Evolutionary conservation across 352 stramenopile genomes (phyloP), one percentile per base, ranked within the genome.

Genomic region (Phytophthora pseudosyringae): DNA sequence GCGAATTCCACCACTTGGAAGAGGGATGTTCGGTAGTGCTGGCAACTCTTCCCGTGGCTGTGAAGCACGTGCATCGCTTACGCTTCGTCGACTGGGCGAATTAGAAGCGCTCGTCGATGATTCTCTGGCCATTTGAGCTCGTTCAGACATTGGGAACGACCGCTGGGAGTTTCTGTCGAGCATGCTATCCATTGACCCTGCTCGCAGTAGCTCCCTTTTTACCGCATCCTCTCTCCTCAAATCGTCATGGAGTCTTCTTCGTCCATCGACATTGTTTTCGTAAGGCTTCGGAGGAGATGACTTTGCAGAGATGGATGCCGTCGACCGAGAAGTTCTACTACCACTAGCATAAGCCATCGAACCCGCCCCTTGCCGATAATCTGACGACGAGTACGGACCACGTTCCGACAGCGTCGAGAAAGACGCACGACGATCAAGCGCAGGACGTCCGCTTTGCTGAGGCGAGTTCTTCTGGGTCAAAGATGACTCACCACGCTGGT

Each of bases 21-120:
- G 67, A 31, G 85, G 85, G 26, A 94, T 94, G 35, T 91, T 75
- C 7, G 83, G 85, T 15, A 93, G 59, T 21, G 71, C 70, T 62
- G 85, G 82, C 1, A 86, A 58, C 32, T 91, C 83, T 68, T 93
- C 85, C 36, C 66, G 67, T 15, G 25, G 33, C 8, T 49, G 51
- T 36, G 43, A 52, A 31, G 32, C 16, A 36, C 21, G 31, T 47
- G 28, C 28, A 39, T 50, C 51, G 29, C 43, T 32, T 26, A 56
- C 33, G 35, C n/a, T 60, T 64, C 40, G 35, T 47, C 46, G 59
- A 47, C 45, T 69, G 7, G 57, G 55, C 9, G 64, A 70, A 26
- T 63, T 49, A 15, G 52, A 60, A 11, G 33, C 54, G 67, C 29
- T 77, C 45, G 16, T 26, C 35, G 28, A 43, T 43, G 48, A 51